Base-by-base conservation (phyloP, 495 filamentous ascomycete genomes). In the Hypoxylon rickii region DNA sequence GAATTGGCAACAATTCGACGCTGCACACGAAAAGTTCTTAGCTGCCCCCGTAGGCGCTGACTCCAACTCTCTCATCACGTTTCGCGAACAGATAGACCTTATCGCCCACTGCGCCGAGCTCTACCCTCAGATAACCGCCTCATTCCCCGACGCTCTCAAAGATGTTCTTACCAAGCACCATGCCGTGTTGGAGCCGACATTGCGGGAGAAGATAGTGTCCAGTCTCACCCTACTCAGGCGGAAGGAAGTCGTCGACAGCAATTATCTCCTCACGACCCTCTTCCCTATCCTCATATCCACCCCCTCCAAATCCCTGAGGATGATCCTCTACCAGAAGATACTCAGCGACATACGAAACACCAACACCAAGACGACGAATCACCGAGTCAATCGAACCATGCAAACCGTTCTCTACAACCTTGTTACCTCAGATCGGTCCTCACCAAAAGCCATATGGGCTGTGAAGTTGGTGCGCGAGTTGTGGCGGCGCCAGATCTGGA, bases 391-490 rank as follows among this genome's bases (percentile, higher is more conserved):
- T 71, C 82, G 88, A 29, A 92, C 89, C 4, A 89, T 96, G 59
- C 94, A 97, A 70, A 92, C 88, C 1, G 90, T 92, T 15, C 80
- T 97, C 37, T 94, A 90, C 75, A 94, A 96, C 69, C 79, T 99
- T 24, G 81, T 97, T 18, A 89, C 86, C 13, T 86, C 87, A 3
- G 92, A 99, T 68, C 81, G 88, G 34, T 81, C 86, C 18, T 92
- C 90, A 2, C 80, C 87, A 13, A 93, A 95, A 68, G 90, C 89
- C 12, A 76, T 97, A 45, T 99, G 95, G 94, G 92, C 95, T 3
- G 89, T 96, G 36, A 96, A 93, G 67, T 73, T 96, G 36, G 91
- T 90, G 20, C 80, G 89, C 57, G 91, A 95, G 71, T 69, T 95
- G 59, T 96, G 90, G 91, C 91, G 87, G 67, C 77, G 92, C 41